phyloP scores from a whole-genome alignment of 2,329 filamentous ascomycete genomes.

The Capronia coronata region DNA sequence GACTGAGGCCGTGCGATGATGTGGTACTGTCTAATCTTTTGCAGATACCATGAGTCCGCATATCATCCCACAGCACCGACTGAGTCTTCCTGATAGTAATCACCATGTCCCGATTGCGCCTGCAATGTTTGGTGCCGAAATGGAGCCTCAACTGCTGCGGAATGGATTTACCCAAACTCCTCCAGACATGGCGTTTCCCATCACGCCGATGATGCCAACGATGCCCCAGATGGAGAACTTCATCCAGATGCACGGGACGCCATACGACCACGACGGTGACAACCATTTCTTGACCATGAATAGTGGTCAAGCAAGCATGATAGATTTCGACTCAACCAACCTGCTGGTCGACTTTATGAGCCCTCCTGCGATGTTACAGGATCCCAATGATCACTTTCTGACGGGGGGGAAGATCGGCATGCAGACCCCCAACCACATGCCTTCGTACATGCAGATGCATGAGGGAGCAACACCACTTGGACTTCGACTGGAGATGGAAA shows the following conservation, averaged over 20 bases:
- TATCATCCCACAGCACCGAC: constrained; percentile 14
- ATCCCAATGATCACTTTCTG: constrained; percentile 23
- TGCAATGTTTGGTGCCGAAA: constrained; percentile 18
- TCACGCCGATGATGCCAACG: constrained; percentile 28
- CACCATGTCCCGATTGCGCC: constrained; percentile 26
- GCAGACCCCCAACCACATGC: constrained; percentile 24
- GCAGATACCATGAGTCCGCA: constrained; percentile 18
- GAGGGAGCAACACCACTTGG: constrained; percentile 19
- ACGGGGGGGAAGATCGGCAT: constrained; percentile 22
- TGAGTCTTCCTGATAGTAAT: constrained; percentile 24
- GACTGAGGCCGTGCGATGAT: not conserved
- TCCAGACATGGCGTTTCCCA: constrained; percentile 25
- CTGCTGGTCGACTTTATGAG: constrained; percentile 27
- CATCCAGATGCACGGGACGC: constrained; percentile 23
- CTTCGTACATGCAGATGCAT: constrained; percentile 16
- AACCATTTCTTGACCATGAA: constrained; percentile 27
- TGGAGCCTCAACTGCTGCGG: constrained; percentile 22
- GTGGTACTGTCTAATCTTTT: constrained; percentile 5
- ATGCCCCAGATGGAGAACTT: constrained; percentile 28
- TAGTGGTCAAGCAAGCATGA: constrained; percentile 17
- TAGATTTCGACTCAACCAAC: constrained; percentile 27
- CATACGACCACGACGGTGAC: constrained; percentile 25
- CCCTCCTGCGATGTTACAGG: constrained; percentile 24
- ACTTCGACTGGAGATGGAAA: constrained; percentile 21
- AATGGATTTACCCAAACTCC: constrained; percentile 27